Percentiles rank a stretch among this genome's conserved stretches.
Evolutionary conservation across 306 rosid species (phyloP).

Genomic region (Vigna mungo): DNA sequence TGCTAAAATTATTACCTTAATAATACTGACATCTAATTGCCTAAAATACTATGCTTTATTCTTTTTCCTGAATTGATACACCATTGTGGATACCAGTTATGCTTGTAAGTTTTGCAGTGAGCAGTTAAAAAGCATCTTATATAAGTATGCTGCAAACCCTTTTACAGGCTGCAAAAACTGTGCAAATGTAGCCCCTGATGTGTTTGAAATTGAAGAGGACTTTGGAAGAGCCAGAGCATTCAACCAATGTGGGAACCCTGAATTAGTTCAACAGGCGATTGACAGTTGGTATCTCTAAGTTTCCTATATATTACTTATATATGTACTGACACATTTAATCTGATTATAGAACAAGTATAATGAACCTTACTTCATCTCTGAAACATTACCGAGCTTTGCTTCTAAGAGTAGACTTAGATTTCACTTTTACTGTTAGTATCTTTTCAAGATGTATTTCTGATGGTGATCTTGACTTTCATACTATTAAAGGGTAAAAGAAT

Average conservation of each 20-base stretch:
- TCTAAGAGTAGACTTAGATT: neutral
- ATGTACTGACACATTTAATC: neutral
- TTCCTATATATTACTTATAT: neutral
- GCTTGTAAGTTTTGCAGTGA: conserved; percentile 15
- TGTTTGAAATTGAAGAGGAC: conserved; percentile 85
- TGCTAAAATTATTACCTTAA: neutral
- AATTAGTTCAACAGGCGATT: conserved; percentile 76
- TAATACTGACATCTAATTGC: neutral
- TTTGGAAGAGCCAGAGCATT: conserved; percentile 87
- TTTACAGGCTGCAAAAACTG: conserved; percentile 86
- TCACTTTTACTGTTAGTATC: neutral
- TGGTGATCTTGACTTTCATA: conserved; percentile 7
- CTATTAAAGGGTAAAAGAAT: neutral
- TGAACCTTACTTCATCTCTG: neutral
- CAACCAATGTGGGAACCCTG: conserved; percentile 65
- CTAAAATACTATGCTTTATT: neutral
- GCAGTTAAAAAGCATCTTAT: conserved; percentile 5
- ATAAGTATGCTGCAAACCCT: conserved; percentile 13
- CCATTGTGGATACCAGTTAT: conserved; percentile 29
- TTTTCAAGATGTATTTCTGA: conserved; percentile 1
- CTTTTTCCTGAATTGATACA: neutral
- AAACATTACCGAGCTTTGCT: too few relatives aligned
- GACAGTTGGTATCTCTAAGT: conserved; percentile 70
- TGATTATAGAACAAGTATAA: neutral
- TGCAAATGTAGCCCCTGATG: conserved; percentile 71